Conservation (phyloP, 2,329 filamentous ascomycete genomes). For the Akanthomyces muscarius region DNA sequence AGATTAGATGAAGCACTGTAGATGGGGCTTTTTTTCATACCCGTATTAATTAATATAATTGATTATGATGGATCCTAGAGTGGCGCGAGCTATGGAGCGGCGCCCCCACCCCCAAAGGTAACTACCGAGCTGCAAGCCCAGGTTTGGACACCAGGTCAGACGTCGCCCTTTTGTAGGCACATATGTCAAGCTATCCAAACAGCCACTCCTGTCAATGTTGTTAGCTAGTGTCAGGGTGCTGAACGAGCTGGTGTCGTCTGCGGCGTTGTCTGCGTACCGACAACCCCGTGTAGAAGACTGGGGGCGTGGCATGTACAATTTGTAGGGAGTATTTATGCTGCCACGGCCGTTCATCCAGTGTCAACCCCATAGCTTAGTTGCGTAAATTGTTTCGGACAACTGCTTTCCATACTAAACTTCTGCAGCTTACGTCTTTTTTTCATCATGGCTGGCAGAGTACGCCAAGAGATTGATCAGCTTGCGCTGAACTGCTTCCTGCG, state of each 20-base stretch:
- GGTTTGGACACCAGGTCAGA: background rate
- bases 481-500: conserved; percentile 4
- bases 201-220: no score
- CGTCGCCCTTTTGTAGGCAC: background rate
- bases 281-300: no score
- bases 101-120: background rate
- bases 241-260: background rate
- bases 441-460: conserved; percentile 15
- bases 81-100: background rate
- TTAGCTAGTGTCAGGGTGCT: background rate
- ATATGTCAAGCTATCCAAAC: background rate
- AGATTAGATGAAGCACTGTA: background rate
- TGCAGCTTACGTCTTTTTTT: background rate
- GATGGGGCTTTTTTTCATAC: background rate
- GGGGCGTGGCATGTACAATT: background rate
- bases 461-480: conserved; percentile 15
- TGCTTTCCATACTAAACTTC: background rate
- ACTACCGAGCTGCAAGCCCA: background rate
- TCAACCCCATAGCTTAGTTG: background rate
- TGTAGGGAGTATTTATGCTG: background rate
- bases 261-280: background rate
- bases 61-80: background rate
- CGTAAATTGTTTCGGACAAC: background rate
- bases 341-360: background rate
- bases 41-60: background rate